These are phyloP conservation scores for Coniferiporia weirii DNA, from an alignment of 1,284 basidiomycete genomes.

Conservation along the genomic window DNA sequence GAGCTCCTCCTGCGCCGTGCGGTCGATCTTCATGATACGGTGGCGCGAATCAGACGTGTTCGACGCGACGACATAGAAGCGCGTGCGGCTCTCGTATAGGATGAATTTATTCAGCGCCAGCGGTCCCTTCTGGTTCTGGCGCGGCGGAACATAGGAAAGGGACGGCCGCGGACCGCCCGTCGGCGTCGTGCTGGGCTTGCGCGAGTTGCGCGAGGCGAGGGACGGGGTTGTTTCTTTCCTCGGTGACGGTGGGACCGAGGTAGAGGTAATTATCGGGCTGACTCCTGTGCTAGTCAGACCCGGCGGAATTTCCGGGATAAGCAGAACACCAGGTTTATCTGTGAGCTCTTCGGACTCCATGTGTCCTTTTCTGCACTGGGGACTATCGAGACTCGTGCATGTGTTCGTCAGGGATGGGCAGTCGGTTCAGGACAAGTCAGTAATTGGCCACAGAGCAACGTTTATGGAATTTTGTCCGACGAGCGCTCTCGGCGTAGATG, in stretches of 20 bases:
- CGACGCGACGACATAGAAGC: conserved; percentile 86
- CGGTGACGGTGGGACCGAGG: conserved; percentile 7
- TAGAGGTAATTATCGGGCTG: conserved; percentile 7
- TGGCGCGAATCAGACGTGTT: conserved; percentile 82
- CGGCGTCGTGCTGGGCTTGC: conserved; percentile 15
- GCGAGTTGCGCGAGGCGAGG: conserved; percentile 14
- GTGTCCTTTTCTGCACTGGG: not conserved
- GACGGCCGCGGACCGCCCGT: conserved; percentile 14
- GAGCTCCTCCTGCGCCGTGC: conserved; percentile 72
- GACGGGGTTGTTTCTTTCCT: conserved; percentile 20
- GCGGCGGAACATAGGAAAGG: conserved; percentile 18
- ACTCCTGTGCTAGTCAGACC: not conserved
- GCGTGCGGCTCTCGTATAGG: conserved; percentile 82
- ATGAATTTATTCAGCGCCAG: conserved; percentile 82
- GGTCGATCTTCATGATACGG: conserved; percentile 88
- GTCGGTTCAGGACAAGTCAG: too few species aligned
- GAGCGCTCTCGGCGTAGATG: too few species aligned
- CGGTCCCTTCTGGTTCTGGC: conserved; percentile 19
- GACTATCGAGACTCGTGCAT: too few species aligned
- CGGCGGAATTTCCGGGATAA: not conserved
- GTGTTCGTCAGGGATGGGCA: too few species aligned
- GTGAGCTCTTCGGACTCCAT: conserved; percentile 4
- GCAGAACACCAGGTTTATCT: not conserved
- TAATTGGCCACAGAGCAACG: too few species aligned
- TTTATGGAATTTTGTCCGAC: too few species aligned